A percentile compares a stretch with the other conserved stretches of the same genome.
Evolutionary conservation across 192 early-diverging fungal genomes (phyloP).

Genomic region (Oehlia diaphana): DNA sequence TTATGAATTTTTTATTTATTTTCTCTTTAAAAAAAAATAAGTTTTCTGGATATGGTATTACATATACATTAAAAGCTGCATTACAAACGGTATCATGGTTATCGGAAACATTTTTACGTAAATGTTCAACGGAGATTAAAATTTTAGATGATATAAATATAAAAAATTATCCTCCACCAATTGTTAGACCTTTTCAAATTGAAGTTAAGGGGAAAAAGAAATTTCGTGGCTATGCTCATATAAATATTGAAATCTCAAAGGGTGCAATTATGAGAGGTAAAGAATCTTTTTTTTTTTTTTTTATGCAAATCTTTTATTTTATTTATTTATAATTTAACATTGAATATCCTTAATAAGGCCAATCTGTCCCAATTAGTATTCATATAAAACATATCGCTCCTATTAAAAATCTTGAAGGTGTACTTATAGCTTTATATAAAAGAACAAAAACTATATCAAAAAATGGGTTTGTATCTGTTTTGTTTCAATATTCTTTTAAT

Average conservation of each 20-base stretch:
- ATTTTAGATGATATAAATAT: constrained; percentile 15
- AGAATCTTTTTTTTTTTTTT: neutral
- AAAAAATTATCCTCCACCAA: neutral
- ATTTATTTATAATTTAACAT: neutral
- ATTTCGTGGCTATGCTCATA: neutral
- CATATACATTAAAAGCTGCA: constrained; percentile 14
- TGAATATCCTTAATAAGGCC: neutral
- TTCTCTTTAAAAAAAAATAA: too few species aligned
- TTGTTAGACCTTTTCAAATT: constrained; percentile 16
- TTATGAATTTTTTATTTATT: neutral
- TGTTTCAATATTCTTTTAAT: too few species aligned
- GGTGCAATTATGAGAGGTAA: constrained; percentile 19
- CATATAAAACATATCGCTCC: constrained; percentile 8
- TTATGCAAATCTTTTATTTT: neutral
- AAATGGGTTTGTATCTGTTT: neutral
- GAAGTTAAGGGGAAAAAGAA: constrained; percentile 6
- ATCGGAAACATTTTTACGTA: neutral
- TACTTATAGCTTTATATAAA: neutral
- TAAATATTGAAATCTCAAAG: neutral
- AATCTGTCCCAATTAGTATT: constrained; percentile 5
- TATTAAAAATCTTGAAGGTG: constrained; percentile 18
- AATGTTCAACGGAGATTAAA: neutral
- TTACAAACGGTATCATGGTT: constrained; percentile 9
- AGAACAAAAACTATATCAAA: neutral
- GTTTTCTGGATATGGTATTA: neutral